phyloP scores from a whole-genome alignment of 2,329 filamentous ascomycete genomes.

The Ophiostoma perfectum region DNA sequence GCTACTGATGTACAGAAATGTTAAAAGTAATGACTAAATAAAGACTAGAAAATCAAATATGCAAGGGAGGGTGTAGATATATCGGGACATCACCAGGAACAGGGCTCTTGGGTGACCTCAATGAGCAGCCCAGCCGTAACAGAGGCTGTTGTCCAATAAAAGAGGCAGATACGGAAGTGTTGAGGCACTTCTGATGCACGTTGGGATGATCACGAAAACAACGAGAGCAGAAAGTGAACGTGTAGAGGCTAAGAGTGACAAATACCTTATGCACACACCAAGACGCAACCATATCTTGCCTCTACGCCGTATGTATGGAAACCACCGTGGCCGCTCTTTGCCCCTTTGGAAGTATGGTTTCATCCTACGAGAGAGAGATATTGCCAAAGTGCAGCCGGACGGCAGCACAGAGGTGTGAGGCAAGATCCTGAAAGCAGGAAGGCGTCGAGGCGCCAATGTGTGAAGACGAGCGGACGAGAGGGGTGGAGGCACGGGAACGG shows the following conservation, averaged over 20 bases:
- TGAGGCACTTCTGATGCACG: background rate
- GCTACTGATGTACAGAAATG: background rate
- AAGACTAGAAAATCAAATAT: background rate
- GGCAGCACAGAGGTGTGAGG: background rate
- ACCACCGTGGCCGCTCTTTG: background rate
- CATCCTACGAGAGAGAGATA: background rate
- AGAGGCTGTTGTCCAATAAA: background rate
- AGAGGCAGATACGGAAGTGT: background rate
- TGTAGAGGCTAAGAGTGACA: background rate
- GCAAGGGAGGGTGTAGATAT: constrained; percentile 1
- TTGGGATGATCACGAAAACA: constrained; percentile 1
- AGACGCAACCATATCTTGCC: background rate
- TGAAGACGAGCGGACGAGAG: background rate
- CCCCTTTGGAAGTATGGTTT: background rate
- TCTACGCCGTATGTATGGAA: background rate
- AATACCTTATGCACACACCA: constrained; percentile 7
- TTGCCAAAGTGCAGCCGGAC: background rate
- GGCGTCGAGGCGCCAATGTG: too few species aligned
- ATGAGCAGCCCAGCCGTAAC: background rate
- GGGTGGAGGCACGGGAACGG: background rate
- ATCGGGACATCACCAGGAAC: background rate
- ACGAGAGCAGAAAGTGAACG: background rate
- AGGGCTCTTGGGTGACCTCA: background rate
- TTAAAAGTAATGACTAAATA: background rate
- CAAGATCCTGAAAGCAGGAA: background rate